Percentiles rank a stretch among this genome's conserved stretches.
Conservation (phyloP, 352 stramenopile species). For the Globisporangium megalacanthum region DNA sequence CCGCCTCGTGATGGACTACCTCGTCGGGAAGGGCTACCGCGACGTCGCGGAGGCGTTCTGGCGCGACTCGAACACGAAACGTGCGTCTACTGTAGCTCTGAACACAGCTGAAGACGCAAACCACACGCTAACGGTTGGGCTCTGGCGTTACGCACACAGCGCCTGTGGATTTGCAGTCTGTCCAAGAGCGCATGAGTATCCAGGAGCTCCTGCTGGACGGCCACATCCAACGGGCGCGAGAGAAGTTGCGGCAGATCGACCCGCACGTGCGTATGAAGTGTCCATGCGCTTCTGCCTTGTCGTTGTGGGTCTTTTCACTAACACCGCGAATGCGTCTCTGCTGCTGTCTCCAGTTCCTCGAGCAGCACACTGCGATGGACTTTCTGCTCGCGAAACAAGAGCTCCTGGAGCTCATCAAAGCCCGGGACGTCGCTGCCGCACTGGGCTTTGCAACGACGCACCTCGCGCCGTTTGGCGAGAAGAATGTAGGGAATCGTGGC, state of each 20-base stretch:
- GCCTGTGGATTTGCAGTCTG: conserved; percentile 64
- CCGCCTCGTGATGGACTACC: conserved; percentile 74
- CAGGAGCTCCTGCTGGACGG: conserved; percentile 62
- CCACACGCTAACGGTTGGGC: background rate
- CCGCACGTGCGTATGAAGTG: conserved; percentile 20
- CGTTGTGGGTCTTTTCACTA: background rate
- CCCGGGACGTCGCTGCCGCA: conserved; percentile 51
- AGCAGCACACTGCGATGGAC: conserved; percentile 53
- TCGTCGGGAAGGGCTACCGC: conserved; percentile 75
- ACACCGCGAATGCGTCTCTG: background rate
- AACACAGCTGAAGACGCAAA: background rate
- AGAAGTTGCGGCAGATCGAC: conserved; percentile 50
- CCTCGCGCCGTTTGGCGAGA: conserved; percentile 67
- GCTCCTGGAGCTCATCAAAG: conserved; percentile 77
- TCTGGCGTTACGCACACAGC: conserved; percentile 18
- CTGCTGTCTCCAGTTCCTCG: conserved; percentile 36
- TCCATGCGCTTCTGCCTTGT: background rate
- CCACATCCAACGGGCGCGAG: conserved; percentile 49
- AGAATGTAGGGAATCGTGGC: conserved; percentile 28
- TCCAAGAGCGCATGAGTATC: conserved; percentile 68
- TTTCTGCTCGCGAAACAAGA: conserved; percentile 80
- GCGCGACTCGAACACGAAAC: conserved; percentile 61
- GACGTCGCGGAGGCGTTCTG: conserved; percentile 74
- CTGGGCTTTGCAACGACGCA: conserved; percentile 67
- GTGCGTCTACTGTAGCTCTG: conserved; percentile 23